Percentiles rank a stretch among this genome's conserved stretches.
phyloP scores from a whole-genome alignment of 2,329 filamentous ascomycete genomes.

The Fusarium mangiferae region DNA sequence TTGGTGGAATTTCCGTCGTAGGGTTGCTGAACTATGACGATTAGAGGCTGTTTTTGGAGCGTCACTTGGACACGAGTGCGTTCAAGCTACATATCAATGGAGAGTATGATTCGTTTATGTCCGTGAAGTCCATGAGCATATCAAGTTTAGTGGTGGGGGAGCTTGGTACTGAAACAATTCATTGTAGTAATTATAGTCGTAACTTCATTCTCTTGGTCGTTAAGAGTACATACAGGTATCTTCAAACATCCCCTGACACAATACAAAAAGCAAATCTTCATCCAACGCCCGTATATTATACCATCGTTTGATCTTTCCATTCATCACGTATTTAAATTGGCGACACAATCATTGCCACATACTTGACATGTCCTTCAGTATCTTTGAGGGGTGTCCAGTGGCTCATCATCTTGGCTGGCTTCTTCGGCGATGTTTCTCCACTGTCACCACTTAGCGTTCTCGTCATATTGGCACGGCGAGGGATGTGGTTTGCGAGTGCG shows the following conservation, averaged over 20 bases:
- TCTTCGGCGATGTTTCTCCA: slow-evolving; percentile 30
- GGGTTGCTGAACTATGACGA: background rate
- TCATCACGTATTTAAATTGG: slow-evolving; percentile 12
- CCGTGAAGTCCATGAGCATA: background rate
- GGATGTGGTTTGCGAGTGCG: slow-evolving; percentile 43
- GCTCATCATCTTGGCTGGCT: slow-evolving; percentile 42
- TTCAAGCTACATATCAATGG: background rate
- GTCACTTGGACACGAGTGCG: rapidly evolving
- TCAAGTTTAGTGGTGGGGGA: background rate
- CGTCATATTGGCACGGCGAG: slow-evolving; percentile 38
- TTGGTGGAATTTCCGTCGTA: background rate
- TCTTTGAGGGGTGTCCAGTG: slow-evolving; percentile 46
- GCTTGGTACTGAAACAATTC: background rate
- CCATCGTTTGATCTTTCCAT: background rate
- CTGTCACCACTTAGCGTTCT: slow-evolving; percentile 29
- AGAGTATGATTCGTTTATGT: background rate
- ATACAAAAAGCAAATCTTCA: slow-evolving; percentile 1
- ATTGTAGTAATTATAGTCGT: slow-evolving; percentile 19
- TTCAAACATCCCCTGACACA: slow-evolving; percentile 12
- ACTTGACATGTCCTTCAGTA: slow-evolving; percentile 37
- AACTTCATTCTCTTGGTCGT: slow-evolving; percentile 36
- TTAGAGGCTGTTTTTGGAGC: background rate
- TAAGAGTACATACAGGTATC: slow-evolving; percentile 29
- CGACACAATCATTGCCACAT: slow-evolving; percentile 39
- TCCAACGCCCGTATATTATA: slow-evolving; percentile 1